These are phyloP conservation scores for Cercospora brassicicola DNA, from an alignment of 2,329 filamentous ascomycete genomes.

Conservation along the genomic window DNA sequence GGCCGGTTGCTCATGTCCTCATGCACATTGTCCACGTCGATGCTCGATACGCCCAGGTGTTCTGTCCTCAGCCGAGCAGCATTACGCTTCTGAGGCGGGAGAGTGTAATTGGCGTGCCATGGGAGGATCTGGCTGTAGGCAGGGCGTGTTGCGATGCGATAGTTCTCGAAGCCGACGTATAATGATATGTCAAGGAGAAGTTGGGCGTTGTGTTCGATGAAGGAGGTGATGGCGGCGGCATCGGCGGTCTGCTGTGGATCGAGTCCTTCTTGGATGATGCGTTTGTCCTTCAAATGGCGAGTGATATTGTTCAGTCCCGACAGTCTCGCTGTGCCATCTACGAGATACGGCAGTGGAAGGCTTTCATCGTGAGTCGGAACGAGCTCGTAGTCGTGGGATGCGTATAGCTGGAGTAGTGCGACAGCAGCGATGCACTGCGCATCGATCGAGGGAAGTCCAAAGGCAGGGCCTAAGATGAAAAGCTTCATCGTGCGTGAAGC, in stretches of 20 bases:
- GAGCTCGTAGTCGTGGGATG: slow-evolving; percentile 62
- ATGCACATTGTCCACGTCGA: slow-evolving; percentile 48
- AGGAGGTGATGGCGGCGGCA: slow-evolving; percentile 48
- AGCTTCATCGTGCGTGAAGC: slow-evolving; percentile 56
- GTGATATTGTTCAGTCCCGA: slow-evolving; percentile 64
- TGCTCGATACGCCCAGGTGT: slow-evolving; percentile 49
- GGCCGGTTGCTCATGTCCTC: slow-evolving; percentile 40
- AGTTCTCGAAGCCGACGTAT: slow-evolving; percentile 89
- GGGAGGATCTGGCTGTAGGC: slow-evolving; percentile 77
- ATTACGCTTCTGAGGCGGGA: slow-evolving; percentile 71
- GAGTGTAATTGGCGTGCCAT: slow-evolving; percentile 84
- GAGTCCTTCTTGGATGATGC: slow-evolving; percentile 20
- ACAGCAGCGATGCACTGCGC: slow-evolving; percentile 84
- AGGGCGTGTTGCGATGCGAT: slow-evolving; percentile 71
- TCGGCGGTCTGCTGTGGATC: slow-evolving; percentile 36
- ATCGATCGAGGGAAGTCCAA: slow-evolving; percentile 85
- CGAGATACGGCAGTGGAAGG: slow-evolving; percentile 43
- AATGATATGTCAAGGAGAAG: slow-evolving; percentile 81
- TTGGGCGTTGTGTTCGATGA: slow-evolving; percentile 72
- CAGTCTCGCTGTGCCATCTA: slow-evolving; percentile 57
- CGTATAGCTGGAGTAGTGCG: slow-evolving; percentile 67
- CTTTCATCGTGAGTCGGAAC: slow-evolving; percentile 57
- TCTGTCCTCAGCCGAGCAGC: slow-evolving; percentile 67
- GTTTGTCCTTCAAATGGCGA: slow-evolving; percentile 50
- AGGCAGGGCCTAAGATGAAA: slow-evolving; percentile 87